Conservation (phyloP, 176 grass and related monocot species). For the Carex kokanica region DNA sequence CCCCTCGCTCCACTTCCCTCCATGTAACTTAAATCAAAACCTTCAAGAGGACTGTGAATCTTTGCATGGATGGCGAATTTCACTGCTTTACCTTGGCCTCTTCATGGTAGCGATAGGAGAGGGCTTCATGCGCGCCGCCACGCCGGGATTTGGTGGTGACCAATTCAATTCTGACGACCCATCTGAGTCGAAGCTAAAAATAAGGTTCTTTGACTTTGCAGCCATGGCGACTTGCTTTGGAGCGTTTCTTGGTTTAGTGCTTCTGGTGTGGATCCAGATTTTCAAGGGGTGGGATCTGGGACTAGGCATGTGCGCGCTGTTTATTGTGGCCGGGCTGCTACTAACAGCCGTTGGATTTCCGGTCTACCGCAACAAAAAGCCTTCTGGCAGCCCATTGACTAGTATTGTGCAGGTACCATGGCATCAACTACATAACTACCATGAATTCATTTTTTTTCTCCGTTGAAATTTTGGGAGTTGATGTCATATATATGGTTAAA, state of each 20-base stretch:
- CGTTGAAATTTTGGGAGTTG: background rate
- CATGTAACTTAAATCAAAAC: constrained; percentile 17
- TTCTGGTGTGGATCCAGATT: constrained; percentile 35
- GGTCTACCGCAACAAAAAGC: constrained; percentile 33
- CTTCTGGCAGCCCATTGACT: constrained; percentile 34
- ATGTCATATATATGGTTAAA: too few relatives aligned
- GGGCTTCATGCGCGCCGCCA: constrained; percentile 27
- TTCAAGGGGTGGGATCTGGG: constrained; percentile 40
- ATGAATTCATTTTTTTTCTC: background rate
- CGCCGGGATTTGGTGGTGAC: constrained; percentile 35
- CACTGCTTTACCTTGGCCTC: constrained; percentile 25
- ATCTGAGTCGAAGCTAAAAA: background rate
- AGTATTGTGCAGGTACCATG: constrained; percentile 32
- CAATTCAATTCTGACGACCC: constrained; percentile 36
- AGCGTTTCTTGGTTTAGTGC: constrained; percentile 22
- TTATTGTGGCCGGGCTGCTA: constrained; percentile 23
- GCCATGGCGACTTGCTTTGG: constrained; percentile 32
- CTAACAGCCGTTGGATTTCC: constrained; percentile 17
- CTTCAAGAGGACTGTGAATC: background rate
- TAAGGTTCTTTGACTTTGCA: constrained; percentile 38
- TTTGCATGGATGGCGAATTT: constrained; percentile 19
- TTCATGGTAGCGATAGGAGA: constrained; percentile 37
- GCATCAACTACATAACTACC: background rate
- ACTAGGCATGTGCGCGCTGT: constrained; percentile 18
- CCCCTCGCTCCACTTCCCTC: constrained; percentile 13